Evolutionary conservation across 164 flowering plant genomes (phyloP).

Genomic region (Aristolochia californica): DNA sequence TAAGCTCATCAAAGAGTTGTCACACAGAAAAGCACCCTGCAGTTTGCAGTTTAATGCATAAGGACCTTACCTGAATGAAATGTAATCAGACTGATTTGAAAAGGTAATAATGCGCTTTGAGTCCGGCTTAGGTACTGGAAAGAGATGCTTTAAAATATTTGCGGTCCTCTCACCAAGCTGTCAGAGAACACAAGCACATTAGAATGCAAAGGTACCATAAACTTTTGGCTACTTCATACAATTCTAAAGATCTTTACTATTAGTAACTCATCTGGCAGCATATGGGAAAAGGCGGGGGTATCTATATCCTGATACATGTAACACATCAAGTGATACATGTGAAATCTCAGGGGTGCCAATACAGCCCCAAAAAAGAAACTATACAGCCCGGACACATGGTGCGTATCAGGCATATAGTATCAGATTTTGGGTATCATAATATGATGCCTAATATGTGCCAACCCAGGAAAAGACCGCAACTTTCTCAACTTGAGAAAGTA

Average conservation of each 20-base stretch:
- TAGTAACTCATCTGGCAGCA: no score
- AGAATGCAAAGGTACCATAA: not conserved
- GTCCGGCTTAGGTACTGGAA: constrained; percentile 93
- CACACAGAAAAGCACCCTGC: not conserved
- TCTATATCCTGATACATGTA: no score
- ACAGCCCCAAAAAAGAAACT: no score
- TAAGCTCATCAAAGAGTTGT: not conserved
- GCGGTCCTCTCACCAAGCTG: constrained; percentile 88
- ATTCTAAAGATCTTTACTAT: not conserved
- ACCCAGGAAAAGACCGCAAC: no score
- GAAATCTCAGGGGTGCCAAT: no score
- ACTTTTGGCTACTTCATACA: not conserved
- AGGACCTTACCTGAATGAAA: constrained; percentile 84
- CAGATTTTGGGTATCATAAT: no score
- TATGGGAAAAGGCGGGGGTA: no score
- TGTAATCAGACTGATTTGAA: constrained; percentile 78
- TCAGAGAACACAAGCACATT: constrained; percentile 7
- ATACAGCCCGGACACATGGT: no score
- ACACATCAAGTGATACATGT: no score
- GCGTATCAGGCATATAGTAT: no score
- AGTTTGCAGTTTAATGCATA: not conserved
- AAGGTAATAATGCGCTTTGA: constrained; percentile 76
- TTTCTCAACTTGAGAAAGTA: no score
- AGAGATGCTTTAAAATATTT: constrained; percentile 78
- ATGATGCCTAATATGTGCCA: no score